These are phyloP conservation scores for Boechera retrofracta DNA, from an alignment of 345 rosid genomes.

Conservation along the genomic window DNA sequence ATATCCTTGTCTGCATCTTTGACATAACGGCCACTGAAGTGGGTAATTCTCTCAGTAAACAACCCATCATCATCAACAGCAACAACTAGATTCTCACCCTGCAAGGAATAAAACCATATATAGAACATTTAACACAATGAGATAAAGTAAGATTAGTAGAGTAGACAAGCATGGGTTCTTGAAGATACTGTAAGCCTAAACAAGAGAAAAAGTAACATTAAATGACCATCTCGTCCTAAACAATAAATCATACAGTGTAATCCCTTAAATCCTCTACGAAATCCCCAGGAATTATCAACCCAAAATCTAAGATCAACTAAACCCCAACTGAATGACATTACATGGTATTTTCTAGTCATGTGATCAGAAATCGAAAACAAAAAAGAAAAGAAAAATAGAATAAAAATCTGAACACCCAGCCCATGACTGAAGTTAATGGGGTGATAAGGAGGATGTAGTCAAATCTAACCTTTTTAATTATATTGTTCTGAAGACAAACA, in stretches of 20 bases:
- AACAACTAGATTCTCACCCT: slow-evolving; percentile 85
- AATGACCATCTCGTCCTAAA: slow-evolving; percentile 16
- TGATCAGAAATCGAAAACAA: slow-evolving; percentile 2
- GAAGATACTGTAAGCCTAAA: slow-evolving; percentile 8
- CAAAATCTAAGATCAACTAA: slow-evolving; percentile 25
- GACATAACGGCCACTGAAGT: slow-evolving; percentile 76
- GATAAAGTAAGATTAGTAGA: slow-evolving; percentile 16
- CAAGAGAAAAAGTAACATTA: slow-evolving; percentile 14
- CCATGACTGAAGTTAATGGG: not conserved
- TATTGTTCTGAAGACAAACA: slow-evolving; percentile 75
- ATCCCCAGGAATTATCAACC: slow-evolving; percentile 15
- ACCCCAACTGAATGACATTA: slow-evolving; percentile 6
- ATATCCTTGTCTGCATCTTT: slow-evolving; percentile 95
- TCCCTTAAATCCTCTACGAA: slow-evolving; percentile 18
- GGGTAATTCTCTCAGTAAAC: slow-evolving; percentile 76
- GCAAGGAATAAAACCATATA: slow-evolving; percentile 21
- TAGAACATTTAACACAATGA: slow-evolving; percentile 2
- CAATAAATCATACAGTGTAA: not conserved
- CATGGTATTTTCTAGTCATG: slow-evolving; percentile 15
- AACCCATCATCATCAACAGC: slow-evolving; percentile 97
- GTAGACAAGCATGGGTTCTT: slow-evolving; percentile 17
- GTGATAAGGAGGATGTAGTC: not conserved
- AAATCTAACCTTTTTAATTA: slow-evolving; percentile 69
- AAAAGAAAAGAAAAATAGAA: not conserved
- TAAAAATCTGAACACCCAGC: not conserved